phyloP scores from a whole-genome alignment of 148 eudicot species.

The Polygonum maritimum region DNA sequence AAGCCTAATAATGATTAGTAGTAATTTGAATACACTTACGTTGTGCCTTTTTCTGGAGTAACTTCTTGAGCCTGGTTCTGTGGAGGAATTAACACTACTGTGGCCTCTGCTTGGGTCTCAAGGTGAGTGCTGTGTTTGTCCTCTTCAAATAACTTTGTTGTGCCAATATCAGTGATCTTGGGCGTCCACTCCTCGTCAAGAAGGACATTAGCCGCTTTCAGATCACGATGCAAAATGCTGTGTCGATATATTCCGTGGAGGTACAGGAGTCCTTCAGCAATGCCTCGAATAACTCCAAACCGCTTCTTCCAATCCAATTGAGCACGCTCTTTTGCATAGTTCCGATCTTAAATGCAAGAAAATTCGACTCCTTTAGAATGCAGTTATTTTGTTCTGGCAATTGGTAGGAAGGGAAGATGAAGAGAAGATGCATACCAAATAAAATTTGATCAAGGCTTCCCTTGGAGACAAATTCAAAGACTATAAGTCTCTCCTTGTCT shows the following conservation, averaged over 20 bases:
- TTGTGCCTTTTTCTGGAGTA: neutral
- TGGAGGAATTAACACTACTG: too few relatives aligned
- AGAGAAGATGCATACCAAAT: neutral
- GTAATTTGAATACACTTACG: neutral
- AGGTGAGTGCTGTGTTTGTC: slow-evolving; percentile 22
- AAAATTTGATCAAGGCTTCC: neutral
- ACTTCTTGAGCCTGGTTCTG: too few relatives aligned
- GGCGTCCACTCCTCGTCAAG: slow-evolving; percentile 50
- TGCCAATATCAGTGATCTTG: slow-evolving; percentile 82
- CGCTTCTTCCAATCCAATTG: slow-evolving; percentile 17
- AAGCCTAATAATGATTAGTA: too few relatives aligned
- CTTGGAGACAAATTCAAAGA: neutral
- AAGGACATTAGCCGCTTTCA: slow-evolving; percentile 67
- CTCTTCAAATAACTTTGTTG: slow-evolving; percentile 37
- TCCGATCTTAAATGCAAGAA: too few relatives aligned
- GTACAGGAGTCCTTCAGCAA: slow-evolving; percentile 61
- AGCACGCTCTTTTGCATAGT: slow-evolving; percentile 23
- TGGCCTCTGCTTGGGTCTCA: slow-evolving; percentile 22
- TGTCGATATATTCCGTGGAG: slow-evolving; percentile 49
- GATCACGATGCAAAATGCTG: slow-evolving; percentile 68
- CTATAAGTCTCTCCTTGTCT: neutral
- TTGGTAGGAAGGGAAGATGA: too few relatives aligned
- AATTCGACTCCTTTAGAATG: neutral
- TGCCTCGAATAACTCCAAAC: neutral
- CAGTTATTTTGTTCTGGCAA: neutral